A percentile compares a stretch with the other conserved stretches of the same genome.
phyloP scores from a whole-genome alignment of 768 basidiomycete species.

The Sistotremastrum suecicum region DNA sequence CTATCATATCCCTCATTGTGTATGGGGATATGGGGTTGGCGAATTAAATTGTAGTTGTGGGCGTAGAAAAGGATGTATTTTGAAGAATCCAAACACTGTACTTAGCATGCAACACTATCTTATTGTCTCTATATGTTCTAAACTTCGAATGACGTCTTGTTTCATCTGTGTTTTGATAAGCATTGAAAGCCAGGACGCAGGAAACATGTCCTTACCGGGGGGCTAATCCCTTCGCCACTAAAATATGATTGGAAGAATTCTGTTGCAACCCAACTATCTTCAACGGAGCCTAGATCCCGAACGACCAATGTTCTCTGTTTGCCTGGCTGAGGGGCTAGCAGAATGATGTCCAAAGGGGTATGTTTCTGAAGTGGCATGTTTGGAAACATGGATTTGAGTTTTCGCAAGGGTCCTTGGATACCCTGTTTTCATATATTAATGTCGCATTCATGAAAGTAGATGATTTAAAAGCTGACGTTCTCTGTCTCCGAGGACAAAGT shows the following conservation, averaged over 20 bases:
- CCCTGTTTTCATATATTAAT: conserved; percentile 8
- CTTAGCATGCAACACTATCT: too few species aligned
- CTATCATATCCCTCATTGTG: conserved; percentile 37
- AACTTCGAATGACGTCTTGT: too few species aligned
- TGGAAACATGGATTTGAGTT: conserved; percentile 66
- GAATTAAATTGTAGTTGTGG: too few species aligned
- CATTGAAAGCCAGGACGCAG: too few species aligned
- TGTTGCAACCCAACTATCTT: conserved; percentile 58
- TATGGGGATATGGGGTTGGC: too few species aligned
- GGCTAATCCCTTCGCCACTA: conserved; percentile 7
- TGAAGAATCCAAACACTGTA: too few species aligned
- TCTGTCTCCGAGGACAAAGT: conserved; percentile 40
- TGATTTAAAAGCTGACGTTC: conserved; percentile 19
- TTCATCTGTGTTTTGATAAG: too few species aligned
- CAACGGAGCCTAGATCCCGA: conserved; percentile 58
- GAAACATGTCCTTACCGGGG: conserved; percentile 1
- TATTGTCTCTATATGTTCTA: too few species aligned
- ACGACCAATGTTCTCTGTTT: conserved; percentile 44
- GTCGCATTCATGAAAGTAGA: not conserved
- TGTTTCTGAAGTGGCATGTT: conserved; percentile 54
- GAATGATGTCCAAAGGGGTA: conserved; percentile 51
- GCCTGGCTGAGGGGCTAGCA: conserved; percentile 37
- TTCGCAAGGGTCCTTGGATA: conserved; percentile 49
- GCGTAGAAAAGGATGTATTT: too few species aligned
- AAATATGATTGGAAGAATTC: conserved; percentile 5